phyloP scores from a whole-genome alignment of 2,329 filamentous ascomycete genomes.

The Moelleriella libera region DNA sequence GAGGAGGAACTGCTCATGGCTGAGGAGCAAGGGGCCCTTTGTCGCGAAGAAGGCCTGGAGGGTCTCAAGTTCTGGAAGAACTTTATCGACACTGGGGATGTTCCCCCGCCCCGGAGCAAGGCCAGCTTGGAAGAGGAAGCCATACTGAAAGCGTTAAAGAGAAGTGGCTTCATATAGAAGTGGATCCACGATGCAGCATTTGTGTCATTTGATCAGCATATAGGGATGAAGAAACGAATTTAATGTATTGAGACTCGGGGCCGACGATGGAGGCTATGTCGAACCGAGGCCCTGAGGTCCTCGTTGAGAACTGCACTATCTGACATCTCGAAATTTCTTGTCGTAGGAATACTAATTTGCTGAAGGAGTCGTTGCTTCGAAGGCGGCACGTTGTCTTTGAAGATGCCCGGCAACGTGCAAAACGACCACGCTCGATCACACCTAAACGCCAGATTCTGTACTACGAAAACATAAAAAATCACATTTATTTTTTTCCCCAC shows the following conservation, averaged over 20 bases:
- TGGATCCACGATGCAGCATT: background rate
- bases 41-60: conserved; percentile 83
- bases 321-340: no score
- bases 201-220: no score
- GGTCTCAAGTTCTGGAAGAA: conserved; percentile 93
- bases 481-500: background rate
- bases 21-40: conserved; percentile 76
- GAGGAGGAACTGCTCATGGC: conserved; percentile 96
- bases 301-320: no score
- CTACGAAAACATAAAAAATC: background rate
- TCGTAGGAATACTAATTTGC: no score
- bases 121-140: conserved; percentile 22
- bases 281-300: no score
- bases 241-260: no score
- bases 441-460: background rate
- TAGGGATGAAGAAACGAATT: no score
- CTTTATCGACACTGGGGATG: conserved; percentile 35
- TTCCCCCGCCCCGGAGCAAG: conserved; percentile 13
- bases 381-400: no score
- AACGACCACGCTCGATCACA: background rate
- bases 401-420: background rate
- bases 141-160: conserved; percentile 27
- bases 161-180: conserved; percentile 21
- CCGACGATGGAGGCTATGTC: no score
- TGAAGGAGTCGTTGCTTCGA: no score